Percentiles rank a stretch among this genome's conserved stretches.
Evolutionary conservation across 2,329 filamentous ascomycete genomes (phyloP).

Genomic region (Dissoconium aciculare): DNA sequence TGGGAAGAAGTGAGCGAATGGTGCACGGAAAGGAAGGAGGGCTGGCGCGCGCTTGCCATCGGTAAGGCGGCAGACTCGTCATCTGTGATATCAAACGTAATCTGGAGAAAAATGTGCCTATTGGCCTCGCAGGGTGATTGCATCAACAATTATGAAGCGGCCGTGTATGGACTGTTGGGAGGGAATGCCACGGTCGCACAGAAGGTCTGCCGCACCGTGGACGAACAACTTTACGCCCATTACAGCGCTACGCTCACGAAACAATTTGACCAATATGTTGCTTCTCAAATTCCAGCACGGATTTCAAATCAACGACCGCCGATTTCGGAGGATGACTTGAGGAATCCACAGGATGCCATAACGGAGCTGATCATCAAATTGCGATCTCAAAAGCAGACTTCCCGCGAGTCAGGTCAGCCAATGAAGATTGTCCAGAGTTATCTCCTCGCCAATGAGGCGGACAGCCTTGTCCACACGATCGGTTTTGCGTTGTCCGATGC

Average conservation of each 20-base stretch:
- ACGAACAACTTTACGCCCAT: conserved; percentile 73
- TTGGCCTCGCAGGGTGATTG: conserved; percentile 52
- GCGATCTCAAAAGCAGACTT: conserved; percentile 41
- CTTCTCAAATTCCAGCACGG: conserved; percentile 39
- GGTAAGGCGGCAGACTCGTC: conserved; percentile 38
- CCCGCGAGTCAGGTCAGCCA: conserved; percentile 46
- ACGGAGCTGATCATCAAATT: conserved; percentile 44
- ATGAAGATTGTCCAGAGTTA: conserved; percentile 65
- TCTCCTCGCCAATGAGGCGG: conserved; percentile 48
- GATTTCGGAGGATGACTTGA: conserved; percentile 48
- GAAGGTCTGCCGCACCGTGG: conserved; percentile 62
- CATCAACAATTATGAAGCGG: conserved; percentile 64
- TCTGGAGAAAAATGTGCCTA: conserved; percentile 65
- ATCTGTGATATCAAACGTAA: conserved; percentile 29
- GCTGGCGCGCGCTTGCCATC: conserved; percentile 76
- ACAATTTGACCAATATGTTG: conserved; percentile 61
- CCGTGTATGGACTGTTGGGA: conserved; percentile 79
- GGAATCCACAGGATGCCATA: conserved; percentile 30
- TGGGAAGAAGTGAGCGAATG: conserved; percentile 64
- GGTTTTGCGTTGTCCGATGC: conserved; percentile 30
- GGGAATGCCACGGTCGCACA: conserved; percentile 69
- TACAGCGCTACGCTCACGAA: conserved; percentile 74
- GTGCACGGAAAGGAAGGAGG: conserved; percentile 72
- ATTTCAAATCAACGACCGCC: conserved; percentile 44
- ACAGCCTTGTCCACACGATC: conserved; percentile 30